A percentile compares a stretch with the other conserved stretches of the same genome.
These are phyloP conservation scores for Prorocentrum cordatum DNA, from an alignment of 169 alveolate species.

Conservation along the genomic window DNA sequence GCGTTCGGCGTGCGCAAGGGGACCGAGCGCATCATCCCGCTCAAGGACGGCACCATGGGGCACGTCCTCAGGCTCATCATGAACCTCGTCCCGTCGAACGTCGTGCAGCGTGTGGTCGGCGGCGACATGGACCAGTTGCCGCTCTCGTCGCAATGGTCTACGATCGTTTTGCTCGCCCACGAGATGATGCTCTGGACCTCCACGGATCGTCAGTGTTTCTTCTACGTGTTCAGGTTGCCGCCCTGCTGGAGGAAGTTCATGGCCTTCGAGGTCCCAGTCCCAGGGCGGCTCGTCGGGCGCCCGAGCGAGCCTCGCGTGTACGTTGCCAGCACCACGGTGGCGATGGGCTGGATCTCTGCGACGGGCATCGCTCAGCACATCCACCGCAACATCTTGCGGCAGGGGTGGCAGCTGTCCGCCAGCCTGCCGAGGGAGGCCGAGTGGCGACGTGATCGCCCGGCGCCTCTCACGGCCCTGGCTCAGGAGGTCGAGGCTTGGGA, in stretches of 20 bases:
- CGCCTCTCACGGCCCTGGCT: not conserved
- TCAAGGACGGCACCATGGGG: no score
- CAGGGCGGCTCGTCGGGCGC: not conserved
- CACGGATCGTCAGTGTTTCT: not conserved
- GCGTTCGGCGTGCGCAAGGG: not conserved
- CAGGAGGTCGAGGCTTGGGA: not conserved
- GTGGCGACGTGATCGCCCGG: not conserved
- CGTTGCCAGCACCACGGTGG: not conserved
- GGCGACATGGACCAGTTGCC: not conserved
- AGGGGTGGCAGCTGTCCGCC: not conserved
- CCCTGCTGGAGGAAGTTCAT: not conserved
- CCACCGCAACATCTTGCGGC: not conserved
- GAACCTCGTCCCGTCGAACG: not conserved
- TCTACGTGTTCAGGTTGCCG: not conserved
- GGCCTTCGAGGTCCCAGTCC: not conserved
- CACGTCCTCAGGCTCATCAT: not conserved
- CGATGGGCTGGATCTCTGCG: slow-evolving; percentile 4
- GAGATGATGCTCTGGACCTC: not conserved
- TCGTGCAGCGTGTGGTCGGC: not conserved
- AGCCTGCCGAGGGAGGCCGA: not conserved
- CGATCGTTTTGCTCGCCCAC: not conserved
- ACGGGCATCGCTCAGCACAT: not conserved
- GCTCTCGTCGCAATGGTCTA: not conserved
- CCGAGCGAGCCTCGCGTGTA: not conserved
- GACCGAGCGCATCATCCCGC: no score